These are phyloP conservation scores for Ophiobolus disseminans DNA, from an alignment of 2,329 filamentous ascomycete species.

Conservation along the genomic window DNA sequence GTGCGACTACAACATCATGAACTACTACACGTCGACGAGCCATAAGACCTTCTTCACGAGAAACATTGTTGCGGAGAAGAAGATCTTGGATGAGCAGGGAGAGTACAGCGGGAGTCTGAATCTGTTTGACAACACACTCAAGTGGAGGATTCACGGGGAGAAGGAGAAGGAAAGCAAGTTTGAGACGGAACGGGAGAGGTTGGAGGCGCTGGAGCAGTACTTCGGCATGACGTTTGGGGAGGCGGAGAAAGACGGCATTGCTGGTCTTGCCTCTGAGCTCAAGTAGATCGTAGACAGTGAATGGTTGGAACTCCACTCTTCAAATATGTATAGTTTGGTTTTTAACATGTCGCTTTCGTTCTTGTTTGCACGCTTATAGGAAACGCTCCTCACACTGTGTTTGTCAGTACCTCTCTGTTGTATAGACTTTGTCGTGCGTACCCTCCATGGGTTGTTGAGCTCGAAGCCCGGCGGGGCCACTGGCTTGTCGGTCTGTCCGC, in stretches of 20 bases:
- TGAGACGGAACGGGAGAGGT: conserved; percentile 52
- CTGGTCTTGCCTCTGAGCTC: conserved; percentile 44
- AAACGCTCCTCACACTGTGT: conserved; percentile 49
- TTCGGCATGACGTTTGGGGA: conserved; percentile 53
- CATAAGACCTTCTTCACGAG: conserved; percentile 43
- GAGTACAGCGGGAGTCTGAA: conserved; percentile 49
- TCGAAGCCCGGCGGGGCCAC: conserved; percentile 68
- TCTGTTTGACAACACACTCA: conserved; percentile 54
- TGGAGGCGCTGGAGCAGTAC: conserved; percentile 53
- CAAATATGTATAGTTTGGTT: conserved; percentile 21
- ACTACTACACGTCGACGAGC: conserved; percentile 45
- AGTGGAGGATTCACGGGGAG: conserved; percentile 53
- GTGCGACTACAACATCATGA: conserved; percentile 43
- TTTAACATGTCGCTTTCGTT: conserved; percentile 10
- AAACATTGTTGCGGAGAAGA: conserved; percentile 56
- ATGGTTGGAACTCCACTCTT: conserved; percentile 1
- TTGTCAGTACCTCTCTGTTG: conserved; percentile 32
- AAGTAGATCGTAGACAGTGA: conserved; percentile 23
- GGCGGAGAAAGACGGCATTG: conserved; percentile 49
- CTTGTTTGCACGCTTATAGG: conserved; percentile 30
- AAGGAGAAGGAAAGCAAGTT: conserved; percentile 52
- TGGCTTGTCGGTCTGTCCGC: conserved; percentile 67
- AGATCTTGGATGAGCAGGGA: conserved; percentile 52
- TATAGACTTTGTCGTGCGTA: conserved; percentile 46
- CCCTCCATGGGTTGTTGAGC: conserved; percentile 72